Percentiles rank a stretch among this genome's conserved stretches.
Conservation (phyloP, 257 asterid species). For the Petrea volubilis region DNA sequence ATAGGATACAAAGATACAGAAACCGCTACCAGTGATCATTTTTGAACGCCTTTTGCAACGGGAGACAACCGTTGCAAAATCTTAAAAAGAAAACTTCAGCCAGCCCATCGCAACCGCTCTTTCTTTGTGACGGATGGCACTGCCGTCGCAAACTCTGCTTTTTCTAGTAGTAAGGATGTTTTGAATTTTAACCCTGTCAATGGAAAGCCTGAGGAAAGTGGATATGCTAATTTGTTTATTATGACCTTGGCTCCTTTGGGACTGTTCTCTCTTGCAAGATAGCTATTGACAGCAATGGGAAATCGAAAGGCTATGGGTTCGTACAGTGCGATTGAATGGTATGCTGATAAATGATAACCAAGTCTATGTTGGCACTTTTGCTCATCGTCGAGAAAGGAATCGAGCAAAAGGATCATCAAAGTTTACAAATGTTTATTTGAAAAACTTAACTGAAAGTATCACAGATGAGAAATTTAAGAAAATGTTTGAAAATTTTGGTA, state of each 20-base stretch:
- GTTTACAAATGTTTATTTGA: slow-evolving; percentile 73
- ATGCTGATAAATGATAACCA: slow-evolving; percentile 81
- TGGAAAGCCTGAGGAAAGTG: slow-evolving; percentile 80
- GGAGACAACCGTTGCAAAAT: no score
- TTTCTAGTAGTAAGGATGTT: no score
- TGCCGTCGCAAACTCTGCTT: slow-evolving; percentile 60
- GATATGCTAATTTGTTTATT: slow-evolving; percentile 67
- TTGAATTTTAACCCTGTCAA: slow-evolving; percentile 62
- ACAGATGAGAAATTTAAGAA: slow-evolving; percentile 48
- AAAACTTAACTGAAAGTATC: slow-evolving; percentile 50
- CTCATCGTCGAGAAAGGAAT: slow-evolving; percentile 67
- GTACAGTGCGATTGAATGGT: slow-evolving; percentile 71
- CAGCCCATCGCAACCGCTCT: no score
- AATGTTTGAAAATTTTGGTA: slow-evolving; percentile 56
- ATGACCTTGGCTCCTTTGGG: slow-evolving; percentile 78
- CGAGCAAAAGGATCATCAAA: slow-evolving; percentile 34
- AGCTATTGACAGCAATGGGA: slow-evolving; percentile 55
- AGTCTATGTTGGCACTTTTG: slow-evolving; percentile 68
- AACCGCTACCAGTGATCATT: no score
- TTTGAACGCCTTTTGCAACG: no score
- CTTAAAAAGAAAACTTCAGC: no score
- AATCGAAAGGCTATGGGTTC: slow-evolving; percentile 77
- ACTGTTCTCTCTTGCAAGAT: slow-evolving; percentile 81
- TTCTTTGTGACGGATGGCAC: slow-evolving; percentile 41
- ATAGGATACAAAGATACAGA: no score